A percentile compares a stretch with the other conserved stretches of the same genome.
Evolutionary conservation across 1,284 basidiomycete species (phyloP).

Genomic region (Meira nashicola): DNA sequence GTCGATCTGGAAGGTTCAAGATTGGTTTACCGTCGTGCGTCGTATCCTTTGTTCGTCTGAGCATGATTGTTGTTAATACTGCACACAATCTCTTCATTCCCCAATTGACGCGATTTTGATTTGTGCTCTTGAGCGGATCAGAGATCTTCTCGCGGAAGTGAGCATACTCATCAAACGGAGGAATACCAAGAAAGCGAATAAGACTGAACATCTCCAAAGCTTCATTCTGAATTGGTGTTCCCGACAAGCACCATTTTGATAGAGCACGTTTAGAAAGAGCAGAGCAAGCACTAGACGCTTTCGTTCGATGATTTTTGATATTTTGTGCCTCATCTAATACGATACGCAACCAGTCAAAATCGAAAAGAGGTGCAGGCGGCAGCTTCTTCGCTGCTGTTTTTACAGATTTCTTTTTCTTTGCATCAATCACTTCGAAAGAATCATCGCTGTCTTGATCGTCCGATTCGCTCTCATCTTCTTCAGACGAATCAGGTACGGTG

Average conservation of each 20-base stretch:
- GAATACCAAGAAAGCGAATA: slow-evolving; percentile 79
- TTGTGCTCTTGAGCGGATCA: slow-evolving; percentile 62
- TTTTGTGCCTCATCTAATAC: slow-evolving; percentile 95
- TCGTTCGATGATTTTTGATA: slow-evolving; percentile 87
- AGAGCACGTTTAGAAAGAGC: slow-evolving; percentile 57
- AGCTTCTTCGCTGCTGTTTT: slow-evolving; percentile 48
- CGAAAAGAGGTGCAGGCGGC: slow-evolving; percentile 62
- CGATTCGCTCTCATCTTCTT: slow-evolving; percentile 10
- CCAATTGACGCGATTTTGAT: slow-evolving; percentile 39
- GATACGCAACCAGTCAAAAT: slow-evolving; percentile 75
- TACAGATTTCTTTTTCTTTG: slow-evolving; percentile 54
- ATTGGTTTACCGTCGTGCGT: slow-evolving; percentile 72
- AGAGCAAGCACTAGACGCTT: slow-evolving; percentile 71
- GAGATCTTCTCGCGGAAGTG: slow-evolving; percentile 74
- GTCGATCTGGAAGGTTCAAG: slow-evolving; percentile 74
- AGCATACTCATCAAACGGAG: slow-evolving; percentile 74
- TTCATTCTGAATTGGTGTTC: slow-evolving; percentile 66
- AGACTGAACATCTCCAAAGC: slow-evolving; percentile 85
- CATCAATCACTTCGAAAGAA: slow-evolving; percentile 17
- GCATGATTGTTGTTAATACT: slow-evolving; percentile 80
- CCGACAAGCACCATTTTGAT: slow-evolving; percentile 53
- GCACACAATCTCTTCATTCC: slow-evolving; percentile 59
- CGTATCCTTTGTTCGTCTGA: slow-evolving; percentile 80
- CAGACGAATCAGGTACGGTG: slow-evolving; percentile 11
- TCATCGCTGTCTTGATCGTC: slow-evolving; percentile 11